A percentile compares a stretch with the other conserved stretches of the same genome.
Evolutionary conservation across 2,329 filamentous ascomycete species (phyloP).

Genomic region (Xylariaceae sp.): DNA sequence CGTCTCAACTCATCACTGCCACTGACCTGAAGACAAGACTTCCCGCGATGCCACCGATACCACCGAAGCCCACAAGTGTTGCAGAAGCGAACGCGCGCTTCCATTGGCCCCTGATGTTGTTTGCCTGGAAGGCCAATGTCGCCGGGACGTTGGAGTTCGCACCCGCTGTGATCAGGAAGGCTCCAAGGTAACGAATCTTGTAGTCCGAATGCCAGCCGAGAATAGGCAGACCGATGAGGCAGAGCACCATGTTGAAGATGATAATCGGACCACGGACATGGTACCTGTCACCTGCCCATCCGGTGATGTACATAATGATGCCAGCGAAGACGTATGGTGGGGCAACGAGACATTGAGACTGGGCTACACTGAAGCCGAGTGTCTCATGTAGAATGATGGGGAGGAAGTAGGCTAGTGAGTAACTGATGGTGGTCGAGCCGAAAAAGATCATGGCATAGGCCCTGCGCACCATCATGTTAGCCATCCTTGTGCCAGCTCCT

Average conservation of each 20-base stretch:
- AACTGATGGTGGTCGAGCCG: constrained; percentile 67
- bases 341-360: constrained; percentile 67
- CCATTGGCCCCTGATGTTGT: constrained; percentile 86
- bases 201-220: constrained; percentile 62
- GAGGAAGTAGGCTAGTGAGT: constrained; percentile 74
- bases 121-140: constrained; percentile 75
- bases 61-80: constrained; percentile 70
- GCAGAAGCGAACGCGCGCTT: constrained; percentile 78
- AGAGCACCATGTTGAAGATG: constrained; percentile 60
- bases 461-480: constrained; percentile 48
- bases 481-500: constrained; percentile 37
- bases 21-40: constrained; percentile 63
- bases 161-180: constrained; percentile 73
- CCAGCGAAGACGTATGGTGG: constrained; percentile 65
- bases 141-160: constrained; percentile 74
- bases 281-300: constrained; percentile 64
- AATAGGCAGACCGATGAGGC: constrained; percentile 66
- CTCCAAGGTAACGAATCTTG: constrained; percentile 64
- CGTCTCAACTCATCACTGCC: background rate
- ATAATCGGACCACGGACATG: constrained; percentile 63
- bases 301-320: constrained; percentile 56
- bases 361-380: constrained; percentile 62
- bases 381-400: constrained; percentile 65
- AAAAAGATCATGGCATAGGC: constrained; percentile 58
- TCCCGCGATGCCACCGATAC: constrained; percentile 74